Conservation (phyloP, 139 green algal genomes). For the Asterochloris erici region DNA sequence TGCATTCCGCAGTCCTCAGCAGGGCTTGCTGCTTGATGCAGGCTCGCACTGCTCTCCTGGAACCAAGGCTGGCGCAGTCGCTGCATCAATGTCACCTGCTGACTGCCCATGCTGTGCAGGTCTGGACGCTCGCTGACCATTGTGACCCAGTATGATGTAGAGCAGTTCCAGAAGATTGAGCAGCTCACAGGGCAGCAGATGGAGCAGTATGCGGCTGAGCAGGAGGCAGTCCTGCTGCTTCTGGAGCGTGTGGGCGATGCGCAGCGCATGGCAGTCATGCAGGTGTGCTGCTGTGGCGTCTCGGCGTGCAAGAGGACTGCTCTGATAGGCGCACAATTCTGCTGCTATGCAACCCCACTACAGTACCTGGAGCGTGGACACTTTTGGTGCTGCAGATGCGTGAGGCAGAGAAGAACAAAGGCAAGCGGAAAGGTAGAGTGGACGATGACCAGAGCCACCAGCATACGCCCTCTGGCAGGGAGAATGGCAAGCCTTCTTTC, state of each 20-base stretch:
- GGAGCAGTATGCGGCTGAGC: slow-evolving; percentile 69
- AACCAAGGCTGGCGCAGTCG: no score
- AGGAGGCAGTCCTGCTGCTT: slow-evolving; percentile 73
- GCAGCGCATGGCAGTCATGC: slow-evolving; percentile 79
- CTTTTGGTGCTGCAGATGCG: slow-evolving; percentile 16
- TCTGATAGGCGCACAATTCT: background rate
- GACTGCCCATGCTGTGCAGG: background rate
- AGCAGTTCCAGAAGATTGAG: slow-evolving; percentile 98
- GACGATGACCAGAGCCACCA: background rate
- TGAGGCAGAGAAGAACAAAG: slow-evolving; percentile 26
- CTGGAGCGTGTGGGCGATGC: slow-evolving; percentile 82
- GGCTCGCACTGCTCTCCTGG: no score
- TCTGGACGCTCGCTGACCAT: slow-evolving; percentile 89
- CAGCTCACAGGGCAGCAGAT: slow-evolving; percentile 82
- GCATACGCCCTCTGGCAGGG: no score
- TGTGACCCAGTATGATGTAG: slow-evolving; percentile 98
- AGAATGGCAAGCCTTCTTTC: no score
- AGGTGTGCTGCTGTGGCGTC: slow-evolving; percentile 43
- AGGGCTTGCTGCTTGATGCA: no score
- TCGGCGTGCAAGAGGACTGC: background rate
- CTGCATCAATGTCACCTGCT: background rate
- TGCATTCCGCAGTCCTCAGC: no score
- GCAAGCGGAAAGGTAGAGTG: slow-evolving; percentile 17
- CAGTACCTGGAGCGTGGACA: background rate
- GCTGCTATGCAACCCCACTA: no score